These are phyloP conservation scores for Catharanthus roseus DNA, from an alignment of 257 asterid species.

Conservation along the genomic window DNA sequence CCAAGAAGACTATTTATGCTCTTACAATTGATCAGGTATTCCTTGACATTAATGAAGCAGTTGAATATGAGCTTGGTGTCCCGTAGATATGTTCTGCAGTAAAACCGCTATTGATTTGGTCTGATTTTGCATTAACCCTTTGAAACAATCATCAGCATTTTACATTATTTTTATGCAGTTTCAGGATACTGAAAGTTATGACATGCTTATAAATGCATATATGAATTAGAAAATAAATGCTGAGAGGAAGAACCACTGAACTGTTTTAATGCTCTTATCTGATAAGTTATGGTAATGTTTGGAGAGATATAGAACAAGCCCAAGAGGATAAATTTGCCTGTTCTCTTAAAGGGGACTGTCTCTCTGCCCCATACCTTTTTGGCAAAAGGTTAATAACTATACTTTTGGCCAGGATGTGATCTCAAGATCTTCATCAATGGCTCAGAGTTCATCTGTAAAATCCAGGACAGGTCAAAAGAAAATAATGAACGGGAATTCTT, in stretches of 20 bases:
- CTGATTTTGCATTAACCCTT: neutral
- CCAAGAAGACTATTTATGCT: neutral
- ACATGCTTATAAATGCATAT: neutral
- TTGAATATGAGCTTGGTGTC: neutral
- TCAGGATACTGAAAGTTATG: neutral
- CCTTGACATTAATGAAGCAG: neutral
- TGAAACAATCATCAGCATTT: neutral
- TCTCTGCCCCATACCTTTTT: neutral
- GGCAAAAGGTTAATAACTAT: slow-evolving; percentile 11
- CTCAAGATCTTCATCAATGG: slow-evolving; percentile 42
- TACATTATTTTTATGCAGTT: neutral
- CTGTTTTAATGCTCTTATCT: neutral
- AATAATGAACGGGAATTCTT: slow-evolving; percentile 39
- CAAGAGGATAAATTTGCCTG: neutral
- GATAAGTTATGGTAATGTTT: neutral
- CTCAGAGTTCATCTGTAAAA: slow-evolving; percentile 44
- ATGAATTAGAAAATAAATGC: neutral
- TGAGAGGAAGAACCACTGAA: neutral
- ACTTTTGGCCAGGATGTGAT: slow-evolving; percentile 36
- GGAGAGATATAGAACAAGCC: neutral
- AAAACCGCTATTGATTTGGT: neutral
- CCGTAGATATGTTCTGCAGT: neutral
- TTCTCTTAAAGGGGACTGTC: neutral
- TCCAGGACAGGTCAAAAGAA: slow-evolving; percentile 58
- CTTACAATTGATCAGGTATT: neutral